Evolutionary conservation across 164 flowering plant genomes (phyloP), one percentile per base, ranked within the genome.

Genomic region (Echeveria elegans): DNA sequence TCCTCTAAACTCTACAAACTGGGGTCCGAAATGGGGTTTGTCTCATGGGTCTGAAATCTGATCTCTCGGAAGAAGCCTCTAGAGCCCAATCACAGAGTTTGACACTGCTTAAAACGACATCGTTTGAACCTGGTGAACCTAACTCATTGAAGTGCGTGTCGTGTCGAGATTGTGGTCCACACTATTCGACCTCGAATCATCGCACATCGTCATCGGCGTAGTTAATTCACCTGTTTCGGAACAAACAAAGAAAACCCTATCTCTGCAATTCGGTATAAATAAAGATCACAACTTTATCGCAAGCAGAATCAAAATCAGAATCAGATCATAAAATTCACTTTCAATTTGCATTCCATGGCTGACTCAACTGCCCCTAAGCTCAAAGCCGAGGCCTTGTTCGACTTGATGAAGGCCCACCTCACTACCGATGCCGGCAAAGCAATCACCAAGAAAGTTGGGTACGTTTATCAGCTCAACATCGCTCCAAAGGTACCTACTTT

Each of bases 361-460:
- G 60, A 53, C 31, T 66, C 79, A n/a, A 67, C 2, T 56, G 43
- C 69, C 26, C 43, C 71, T 23, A 65, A 80, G 62, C 83, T 87
- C 59, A 90, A 90, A 72, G 82, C 97, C 66, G 90, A 84, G 2
- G 86, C 88, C 15, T 48, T 94, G 21, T 34, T 94, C 75, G 96
- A 91, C 23, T 88, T 78, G 80, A 82, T 89, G 96, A 89, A 89
- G 77, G 78, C 76, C 59, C 92, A 88, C 53, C 79, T 94, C 73
- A 64, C 85, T 63, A 78, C 96, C 38, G 99, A 91, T 26, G 94
- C 87, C 63, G 97, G 96, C 15, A 87, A 87, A 68, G 72, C 74
- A 4, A 76, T 89, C 74, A 50, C 71, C 60, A 79, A 89, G 80
- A 94, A 91, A 71, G 74, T 94, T 53, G 86, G 84, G 59, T 92